Conservation (phyloP, 2,329 filamentous ascomycete genomes). For the Trichoderma polysporum region DNA sequence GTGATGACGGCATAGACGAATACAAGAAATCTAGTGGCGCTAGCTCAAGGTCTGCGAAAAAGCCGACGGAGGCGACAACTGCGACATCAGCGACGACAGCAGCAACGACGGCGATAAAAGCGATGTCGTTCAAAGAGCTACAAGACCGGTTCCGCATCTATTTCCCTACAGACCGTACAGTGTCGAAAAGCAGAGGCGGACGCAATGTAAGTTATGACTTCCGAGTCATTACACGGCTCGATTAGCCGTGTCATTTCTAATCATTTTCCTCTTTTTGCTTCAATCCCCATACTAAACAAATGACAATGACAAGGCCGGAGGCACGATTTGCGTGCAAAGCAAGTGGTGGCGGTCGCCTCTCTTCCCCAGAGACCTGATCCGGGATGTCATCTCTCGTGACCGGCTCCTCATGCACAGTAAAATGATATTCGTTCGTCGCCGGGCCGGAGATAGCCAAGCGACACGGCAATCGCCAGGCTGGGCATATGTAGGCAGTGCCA, state of each 20-base stretch:
- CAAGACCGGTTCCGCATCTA: conserved; percentile 67
- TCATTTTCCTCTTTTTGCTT: not conserved
- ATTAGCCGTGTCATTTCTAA: not conserved
- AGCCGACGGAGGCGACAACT: conserved; percentile 26
- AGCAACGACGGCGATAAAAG: not conserved
- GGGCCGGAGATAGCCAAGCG: conserved; percentile 16
- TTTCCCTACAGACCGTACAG: conserved; percentile 74
- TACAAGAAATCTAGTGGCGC: conserved; percentile 38
- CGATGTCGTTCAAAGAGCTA: conserved; percentile 25
- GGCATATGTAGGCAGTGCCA: conserved; percentile 87
- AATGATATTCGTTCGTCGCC: conserved; percentile 54
- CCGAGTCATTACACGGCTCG: not conserved
- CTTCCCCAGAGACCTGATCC: conserved; percentile 72
- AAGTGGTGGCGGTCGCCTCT: conserved; percentile 67
- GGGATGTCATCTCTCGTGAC: conserved; percentile 67
- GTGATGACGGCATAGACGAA: conserved; percentile 45
- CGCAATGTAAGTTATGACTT: conserved; percentile 44
- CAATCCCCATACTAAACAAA: not conserved
- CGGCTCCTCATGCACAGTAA: conserved; percentile 90
- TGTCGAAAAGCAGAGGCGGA: conserved; percentile 64
- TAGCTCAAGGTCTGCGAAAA: conserved; percentile 30
- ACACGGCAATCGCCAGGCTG: conserved; percentile 51
- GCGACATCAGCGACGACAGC: conserved; percentile 28
- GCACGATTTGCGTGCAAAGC: conserved; percentile 77
- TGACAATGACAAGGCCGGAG: conserved; percentile 55